Evolutionary conservation across 1,139 yeast genomes (phyloP), one percentile per base, ranked within the genome.

Genomic region (Yarrowia galli): DNA sequence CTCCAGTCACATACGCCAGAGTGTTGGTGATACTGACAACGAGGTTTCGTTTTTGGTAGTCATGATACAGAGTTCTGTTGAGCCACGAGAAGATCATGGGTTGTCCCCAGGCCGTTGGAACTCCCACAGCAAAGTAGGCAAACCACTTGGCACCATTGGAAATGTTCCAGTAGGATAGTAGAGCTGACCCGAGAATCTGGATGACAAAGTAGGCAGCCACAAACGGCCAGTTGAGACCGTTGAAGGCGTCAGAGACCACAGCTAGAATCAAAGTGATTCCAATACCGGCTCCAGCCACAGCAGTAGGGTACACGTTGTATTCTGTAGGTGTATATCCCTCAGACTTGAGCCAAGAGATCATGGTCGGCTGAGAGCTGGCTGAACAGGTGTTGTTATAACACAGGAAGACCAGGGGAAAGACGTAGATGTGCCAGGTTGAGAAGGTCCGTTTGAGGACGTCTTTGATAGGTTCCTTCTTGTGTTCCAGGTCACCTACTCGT

Each of bases 21-120:
- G 83, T 80, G 71, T 85, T 85, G 8, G 87, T 85, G 38, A 76
- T 70, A 3, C 84, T 86, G 43, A 85, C 85, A 20, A 83, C 78
- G 68, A 84, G 80, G 71, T 82, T 83, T 70, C 88, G 75, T 73
- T 84, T 84, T 81, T 82, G 80, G 71, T 83, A 86, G 71, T 85
- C 84, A 22, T 77, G 75, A 28, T 78, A 76, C 20, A 85, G 72
- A 48, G 82, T 71, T 46, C 85, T 75, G 72, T 86, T 86, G 18
- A 85, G 80, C 89, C 88, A 86, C 1, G 87, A 78, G 69, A 83
- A 85, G n/a, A 85, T 83, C 72, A 83, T 72, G 48, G 84, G 82
- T 72, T 80, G 80, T n/a, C 83, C 79, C 79, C 80, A 78, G 1
- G 82, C 70, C 0, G 85, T 77, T 0, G 88, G 85, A 36, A 81